Base-by-base conservation (phyloP, 2,329 filamentous ascomycete species). In the Pseudogymnoascus sp. region DNA sequence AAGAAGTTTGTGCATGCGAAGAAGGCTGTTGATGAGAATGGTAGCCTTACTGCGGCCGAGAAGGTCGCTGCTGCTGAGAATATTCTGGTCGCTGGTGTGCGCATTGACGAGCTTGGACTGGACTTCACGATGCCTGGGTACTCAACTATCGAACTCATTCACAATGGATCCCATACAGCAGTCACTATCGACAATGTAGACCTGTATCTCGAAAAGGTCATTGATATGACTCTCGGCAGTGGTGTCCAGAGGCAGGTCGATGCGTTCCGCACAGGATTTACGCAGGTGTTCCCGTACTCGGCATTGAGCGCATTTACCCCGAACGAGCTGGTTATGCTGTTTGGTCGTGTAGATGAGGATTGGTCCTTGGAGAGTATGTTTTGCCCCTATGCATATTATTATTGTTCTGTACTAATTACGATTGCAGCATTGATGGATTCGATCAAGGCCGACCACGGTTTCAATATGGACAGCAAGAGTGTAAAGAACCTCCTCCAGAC, bases 361-460 rank as follows among this genome's bases (percentile, higher is more conserved):
- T 99, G 95, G 95, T 91, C 91, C 21, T 87, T 99, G 68, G 93
- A 97, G 74, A 99, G 91, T 95, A 84, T 83, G 90, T 82, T 40
- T 40, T 42, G 8, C 64, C 18, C 3, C 8, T 21, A 37, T 21
- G 59, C 2, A 6, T 6, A 1, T 12, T 44, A 40, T 37, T 46
- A 23, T 38, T 21, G 1, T 64, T 38, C 18, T 64, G 40, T 67
- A 42, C 70, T 73, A 67, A 71, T 68, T 44, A 64, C 60, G 56
- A 46, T 65, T 61, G 2, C 70, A 95, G 91, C 95, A 65, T 85
- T 99, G 42, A 96, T 96, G 85, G 95, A 99, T 73, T 97, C 93
- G 0, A 93, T 99, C 79, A 99, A 99, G 78, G 95, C 95, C 28
- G 95, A 99, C 70, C 95, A 99, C 73, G 95, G 95, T 7, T 99